These are phyloP conservation scores for Calonectria montana DNA, from an alignment of 2,329 filamentous ascomycete species.

Conservation along the genomic window DNA sequence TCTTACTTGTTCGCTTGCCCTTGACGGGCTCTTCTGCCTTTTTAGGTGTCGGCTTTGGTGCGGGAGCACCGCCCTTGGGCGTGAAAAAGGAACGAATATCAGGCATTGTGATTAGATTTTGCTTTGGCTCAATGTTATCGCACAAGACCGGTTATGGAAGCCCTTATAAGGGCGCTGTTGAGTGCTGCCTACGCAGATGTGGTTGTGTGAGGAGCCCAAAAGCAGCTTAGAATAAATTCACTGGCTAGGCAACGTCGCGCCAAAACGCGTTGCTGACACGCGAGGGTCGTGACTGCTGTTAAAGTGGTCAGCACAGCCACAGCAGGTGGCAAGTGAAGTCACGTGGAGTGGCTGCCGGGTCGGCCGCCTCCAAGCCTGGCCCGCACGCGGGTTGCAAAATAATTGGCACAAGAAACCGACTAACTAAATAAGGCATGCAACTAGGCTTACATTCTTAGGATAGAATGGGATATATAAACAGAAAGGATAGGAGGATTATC, in stretches of 20 bases:
- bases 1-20: conserved; percentile 58
- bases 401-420: too few species aligned
- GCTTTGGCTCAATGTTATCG: conserved; percentile 15
- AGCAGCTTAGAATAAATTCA: conserved; percentile 45
- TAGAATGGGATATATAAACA: too few species aligned
- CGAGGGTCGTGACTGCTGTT: conserved; percentile 53
- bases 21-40: conserved; percentile 58
- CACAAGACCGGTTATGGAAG: neutral
- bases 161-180: conserved; percentile 37
- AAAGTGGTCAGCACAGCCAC: too few species aligned
- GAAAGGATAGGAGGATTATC: too few species aligned
- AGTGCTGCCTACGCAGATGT: conserved; percentile 37
- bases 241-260: conserved; percentile 47
- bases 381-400: too few species aligned
- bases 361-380: too few species aligned
- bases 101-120: conserved; percentile 68
- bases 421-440: too few species aligned
- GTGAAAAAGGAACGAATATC: conserved; percentile 95
- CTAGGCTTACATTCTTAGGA: too few species aligned
- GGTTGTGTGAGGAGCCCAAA: conserved; percentile 33
- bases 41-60: conserved; percentile 60
- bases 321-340: too few species aligned
- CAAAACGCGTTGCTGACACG: conserved; percentile 57
- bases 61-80: conserved; percentile 73
- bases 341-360: too few species aligned